phyloP scores from a whole-genome alignment of 1,284 basidiomycete genomes.

The Cystobasidium sp. region DNA sequence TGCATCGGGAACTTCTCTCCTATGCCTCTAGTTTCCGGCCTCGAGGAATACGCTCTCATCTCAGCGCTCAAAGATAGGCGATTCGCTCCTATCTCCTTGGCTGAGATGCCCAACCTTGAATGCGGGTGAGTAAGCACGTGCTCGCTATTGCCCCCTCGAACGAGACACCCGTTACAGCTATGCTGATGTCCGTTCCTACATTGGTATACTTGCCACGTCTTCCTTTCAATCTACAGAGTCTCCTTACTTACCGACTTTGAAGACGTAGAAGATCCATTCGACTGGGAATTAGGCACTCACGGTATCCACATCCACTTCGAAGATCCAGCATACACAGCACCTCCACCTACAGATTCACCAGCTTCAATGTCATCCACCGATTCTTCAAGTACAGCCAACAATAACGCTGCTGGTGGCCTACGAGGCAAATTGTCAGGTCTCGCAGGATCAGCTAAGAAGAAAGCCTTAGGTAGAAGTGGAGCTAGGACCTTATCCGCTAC shows the following conservation, averaged over 20 bases:
- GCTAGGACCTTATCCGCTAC: slow-evolving; percentile 72
- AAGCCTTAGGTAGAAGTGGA: background rate
- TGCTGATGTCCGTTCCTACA: background rate
- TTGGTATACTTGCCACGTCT: background rate
- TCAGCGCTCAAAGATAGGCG: slow-evolving; percentile 65
- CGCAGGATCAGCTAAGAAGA: background rate
- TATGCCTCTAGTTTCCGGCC: slow-evolving; percentile 72
- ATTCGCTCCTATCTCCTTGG: slow-evolving; percentile 69
- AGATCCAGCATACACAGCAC: slow-evolving; percentile 66
- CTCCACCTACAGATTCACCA: slow-evolving; percentile 65
- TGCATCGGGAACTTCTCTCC: slow-evolving; percentile 95
- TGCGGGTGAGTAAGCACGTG: slow-evolving; percentile 71
- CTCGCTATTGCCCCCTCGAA: background rate
- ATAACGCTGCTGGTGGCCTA: slow-evolving; percentile 3
- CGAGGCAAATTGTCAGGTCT: slow-evolving; percentile 8
- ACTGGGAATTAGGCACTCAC: slow-evolving; percentile 90
- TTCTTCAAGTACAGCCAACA: slow-evolving; percentile 21
- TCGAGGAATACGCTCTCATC: slow-evolving; percentile 86
- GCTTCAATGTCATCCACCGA: slow-evolving; percentile 42
- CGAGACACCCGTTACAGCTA: background rate
- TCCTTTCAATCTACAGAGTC: slow-evolving; percentile 63
- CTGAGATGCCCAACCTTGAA: slow-evolving; percentile 77
- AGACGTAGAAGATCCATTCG: slow-evolving; percentile 78
- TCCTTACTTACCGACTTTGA: slow-evolving; percentile 93
- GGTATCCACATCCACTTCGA: slow-evolving; percentile 88